Percentiles rank a stretch among this genome's conserved stretches.
Conservation (phyloP, 2,329 filamentous ascomycete genomes). For the Saccharata proteae region DNA sequence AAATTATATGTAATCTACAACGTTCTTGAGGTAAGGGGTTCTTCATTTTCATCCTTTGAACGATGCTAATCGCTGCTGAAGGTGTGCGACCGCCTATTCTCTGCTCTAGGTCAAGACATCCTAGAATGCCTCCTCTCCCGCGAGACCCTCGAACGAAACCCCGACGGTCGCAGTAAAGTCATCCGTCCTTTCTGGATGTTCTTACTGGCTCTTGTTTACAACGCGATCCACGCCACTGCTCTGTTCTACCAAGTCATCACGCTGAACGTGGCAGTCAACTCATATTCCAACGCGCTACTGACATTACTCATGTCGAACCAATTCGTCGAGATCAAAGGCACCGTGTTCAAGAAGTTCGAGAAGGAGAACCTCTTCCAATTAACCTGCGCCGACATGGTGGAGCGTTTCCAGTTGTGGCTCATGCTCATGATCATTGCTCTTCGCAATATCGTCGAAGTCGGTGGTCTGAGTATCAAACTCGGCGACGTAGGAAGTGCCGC, state of each 20-base stretch:
- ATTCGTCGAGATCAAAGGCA: constrained; percentile 97
- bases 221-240: constrained; percentile 72
- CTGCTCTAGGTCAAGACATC: constrained; percentile 88
- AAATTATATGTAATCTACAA: constrained; percentile 99
- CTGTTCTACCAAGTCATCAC: constrained; percentile 97
- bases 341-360: constrained; percentile 97
- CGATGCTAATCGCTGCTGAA: constrained; percentile 12
- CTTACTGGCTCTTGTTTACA: constrained; percentile 72
- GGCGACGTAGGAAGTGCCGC: constrained; percentile 14
- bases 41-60: not conserved
- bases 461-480: constrained; percentile 53
- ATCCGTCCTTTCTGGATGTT: constrained; percentile 87
- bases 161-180: constrained; percentile 82
- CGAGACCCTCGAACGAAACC: constrained; percentile 79
- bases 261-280: constrained; percentile 95
- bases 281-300: constrained; percentile 89
- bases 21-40: constrained; percentile 60
- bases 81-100: constrained; percentile 78
- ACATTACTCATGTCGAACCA: constrained; percentile 93
- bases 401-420: constrained; percentile 93
- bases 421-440: constrained; percentile 95
- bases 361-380: constrained; percentile 96
- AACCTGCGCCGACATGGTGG: constrained; percentile 91
- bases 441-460: constrained; percentile 91
- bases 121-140: constrained; percentile 90